Evolutionary conservation across 306 rosid species (phyloP), one percentile per base, ranked within the genome.

Genomic region (Gastrolobium villosum): DNA sequence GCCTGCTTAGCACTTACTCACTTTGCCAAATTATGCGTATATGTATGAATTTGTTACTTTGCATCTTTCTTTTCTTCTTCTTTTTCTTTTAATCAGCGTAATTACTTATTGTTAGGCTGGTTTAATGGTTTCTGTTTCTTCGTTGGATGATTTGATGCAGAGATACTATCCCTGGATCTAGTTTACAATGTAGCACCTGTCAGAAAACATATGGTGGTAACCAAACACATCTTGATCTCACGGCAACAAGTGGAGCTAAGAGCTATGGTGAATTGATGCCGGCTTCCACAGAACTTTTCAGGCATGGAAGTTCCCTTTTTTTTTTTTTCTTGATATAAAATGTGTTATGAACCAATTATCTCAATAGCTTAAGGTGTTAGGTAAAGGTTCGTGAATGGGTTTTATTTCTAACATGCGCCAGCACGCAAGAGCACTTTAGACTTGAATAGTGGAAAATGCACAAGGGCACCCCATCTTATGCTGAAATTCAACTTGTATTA

Each of bases 171-270:
- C 30, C 85, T 15, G 94, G 92, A 57, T 82, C 90, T 72, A 78
- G 26, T 74, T 87, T 92, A 44, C 90, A 91, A 82, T 95, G 98
- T 65, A 36, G 89, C 70, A 86, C 92, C 50, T 95, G 99, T 80
- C 88, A 76, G 84, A 92, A 95, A 86, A 83, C 91, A 30, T 92
- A 88, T 81, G 73, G 55, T 39, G 91, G 96, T 65, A 89, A 74
- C 48, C 82, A 86, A 79, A 86, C 90, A 4, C 92, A 95, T 82
- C 76, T 91, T 39, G 98, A 95, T 72, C 78, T 91, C 84, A 89
- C 90, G 1, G 68, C 82, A 11, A 75, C 88, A 5, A 84, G 89
- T 46, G 92, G 90, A 55, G 75, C 88, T 73, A 82, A 87, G 86
- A 86, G 48, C 76, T 90, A 88, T 68, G 86, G 90, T 31, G 96